Evolutionary conservation across 1,284 basidiomycete species (phyloP), one percentile per base, ranked within the genome.

Genomic region (Leccinum subrobustum): DNA sequence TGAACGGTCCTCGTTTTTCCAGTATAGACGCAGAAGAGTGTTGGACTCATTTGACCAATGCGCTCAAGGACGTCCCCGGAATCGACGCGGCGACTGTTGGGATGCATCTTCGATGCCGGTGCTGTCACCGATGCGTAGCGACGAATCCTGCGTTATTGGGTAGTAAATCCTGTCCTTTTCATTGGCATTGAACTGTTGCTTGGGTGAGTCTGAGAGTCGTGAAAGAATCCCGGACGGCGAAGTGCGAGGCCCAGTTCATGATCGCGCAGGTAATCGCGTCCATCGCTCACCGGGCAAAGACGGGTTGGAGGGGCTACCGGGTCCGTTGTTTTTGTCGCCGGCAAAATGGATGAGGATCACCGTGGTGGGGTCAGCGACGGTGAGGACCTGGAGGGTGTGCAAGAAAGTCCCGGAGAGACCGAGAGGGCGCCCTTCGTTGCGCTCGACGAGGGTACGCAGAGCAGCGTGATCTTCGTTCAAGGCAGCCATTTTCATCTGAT

Each of bases 301-400:
- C 6, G 64, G 4, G 6, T 61, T 27, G 3, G 73, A 61, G 3
- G 68, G 57, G n/a, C 56, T 63, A 71, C 23, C 72, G 73, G 69
- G 73, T 71, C 61, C 73, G 71, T 73, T 73, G 74, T 72, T 73
- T 73, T 75, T 73, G 67, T 64, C 62, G 2, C 57, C 56, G 4
- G 53, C 9, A 12, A 75, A 72, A 31, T 75, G 60, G 39, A 73
- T 59, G 44, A 73, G 56, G 57, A 75, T 3, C 2, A 76, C 57
- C 2, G 66, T 60, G 37, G 72, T 60, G 35, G 66, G 60, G n/a
- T 75, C 73, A 3, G 72, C 68, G 53, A 73, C 39, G n/a, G 70
- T 69, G 52, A 73, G 66, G 55, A 72, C 27, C 23, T 62, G 62
- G 31, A 73, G 69, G 7, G 56, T 56, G 16, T 50, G 53, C 27